Percentiles rank a stretch among this genome's conserved stretches.
phyloP scores from a whole-genome alignment of 306 rosid genomes.

The Lupinus albus region DNA sequence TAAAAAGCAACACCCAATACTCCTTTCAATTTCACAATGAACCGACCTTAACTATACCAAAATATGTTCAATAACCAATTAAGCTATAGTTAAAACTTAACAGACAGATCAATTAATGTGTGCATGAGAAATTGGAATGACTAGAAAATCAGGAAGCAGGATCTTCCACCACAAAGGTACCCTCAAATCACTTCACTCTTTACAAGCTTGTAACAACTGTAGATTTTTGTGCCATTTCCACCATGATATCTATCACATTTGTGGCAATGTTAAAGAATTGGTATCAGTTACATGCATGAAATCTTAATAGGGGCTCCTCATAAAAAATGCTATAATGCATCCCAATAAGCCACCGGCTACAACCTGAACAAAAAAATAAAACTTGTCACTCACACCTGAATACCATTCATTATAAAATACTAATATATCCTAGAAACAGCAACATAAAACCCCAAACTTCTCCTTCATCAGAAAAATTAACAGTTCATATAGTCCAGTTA shows the following conservation, averaged over 20 bases:
- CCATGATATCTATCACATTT: constrained; percentile 31
- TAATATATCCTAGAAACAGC: neutral
- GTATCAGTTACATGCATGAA: constrained; percentile 24
- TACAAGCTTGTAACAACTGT: constrained; percentile 32
- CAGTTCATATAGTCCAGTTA: neutral
- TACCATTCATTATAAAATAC: neutral
- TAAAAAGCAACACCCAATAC: neutral
- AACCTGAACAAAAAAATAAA: constrained; percentile 53
- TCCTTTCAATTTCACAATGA: constrained; percentile 11
- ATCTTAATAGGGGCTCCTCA: constrained; percentile 46
- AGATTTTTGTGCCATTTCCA: constrained; percentile 21
- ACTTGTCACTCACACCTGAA: neutral
- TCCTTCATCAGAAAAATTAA: neutral
- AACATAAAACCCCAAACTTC: neutral
- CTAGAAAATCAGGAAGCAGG: constrained; percentile 13
- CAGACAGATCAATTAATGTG: neutral
- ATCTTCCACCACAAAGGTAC: constrained; percentile 36
- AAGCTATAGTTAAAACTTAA: constrained; percentile 18
- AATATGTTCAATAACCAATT: constrained; percentile 5
- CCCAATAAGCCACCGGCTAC: constrained; percentile 82
- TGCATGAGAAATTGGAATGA: constrained; percentile 18
- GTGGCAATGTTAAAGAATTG: constrained; percentile 27
- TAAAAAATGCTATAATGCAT: constrained; percentile 65
- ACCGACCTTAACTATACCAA: constrained; percentile 3
- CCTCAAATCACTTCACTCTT: constrained; percentile 31